Percentiles rank a stretch among this genome's conserved stretches.
phyloP scores from a whole-genome alignment of 2,329 filamentous ascomycete species.

The Xenosphaeropsis pyriputrescens region DNA sequence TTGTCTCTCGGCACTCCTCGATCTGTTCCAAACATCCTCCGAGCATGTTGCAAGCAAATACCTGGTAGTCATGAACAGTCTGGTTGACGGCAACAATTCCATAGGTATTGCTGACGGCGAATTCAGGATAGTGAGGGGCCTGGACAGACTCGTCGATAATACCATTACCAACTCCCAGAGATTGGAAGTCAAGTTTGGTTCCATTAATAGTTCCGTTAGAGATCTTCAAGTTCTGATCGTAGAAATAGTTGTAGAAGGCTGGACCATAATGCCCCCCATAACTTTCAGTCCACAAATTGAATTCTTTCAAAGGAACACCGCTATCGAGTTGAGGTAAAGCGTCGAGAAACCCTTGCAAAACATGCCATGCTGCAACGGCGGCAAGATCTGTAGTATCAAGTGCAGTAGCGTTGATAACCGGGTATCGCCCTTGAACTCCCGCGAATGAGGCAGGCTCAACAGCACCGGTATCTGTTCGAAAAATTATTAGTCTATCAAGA shows the following conservation, averaged over 20 bases:
- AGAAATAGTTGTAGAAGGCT: conserved; percentile 36
- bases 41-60: conserved; percentile 30
- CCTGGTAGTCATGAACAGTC: conserved; percentile 36
- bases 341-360: conserved; percentile 37
- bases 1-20: conserved; percentile 28
- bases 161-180: conserved; percentile 55
- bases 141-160: conserved; percentile 49
- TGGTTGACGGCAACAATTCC: conserved; percentile 13
- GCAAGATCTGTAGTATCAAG: conserved; percentile 40
- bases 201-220: conserved; percentile 29
- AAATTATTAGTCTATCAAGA: not conserved
- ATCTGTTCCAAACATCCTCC: conserved; percentile 25
- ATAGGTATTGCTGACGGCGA: conserved; percentile 34
- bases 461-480: not conserved
- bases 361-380: conserved; percentile 36
- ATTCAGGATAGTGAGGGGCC: conserved; percentile 18
- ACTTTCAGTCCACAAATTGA: conserved; percentile 48
- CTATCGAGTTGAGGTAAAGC: conserved; percentile 24
- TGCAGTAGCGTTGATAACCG: conserved; percentile 24
- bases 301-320: conserved; percentile 9
- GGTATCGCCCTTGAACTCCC: conserved; percentile 9
- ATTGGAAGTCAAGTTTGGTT: conserved; percentile 40
- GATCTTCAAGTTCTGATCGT: conserved; percentile 41
- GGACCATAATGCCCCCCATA: conserved; percentile 56
- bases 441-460: conserved; percentile 8